A percentile compares a stretch with the other conserved stretches of the same genome.
phyloP scores from a whole-genome alignment of 108 stramenopile genomes.

The Conticribra weissflogii region DNA sequence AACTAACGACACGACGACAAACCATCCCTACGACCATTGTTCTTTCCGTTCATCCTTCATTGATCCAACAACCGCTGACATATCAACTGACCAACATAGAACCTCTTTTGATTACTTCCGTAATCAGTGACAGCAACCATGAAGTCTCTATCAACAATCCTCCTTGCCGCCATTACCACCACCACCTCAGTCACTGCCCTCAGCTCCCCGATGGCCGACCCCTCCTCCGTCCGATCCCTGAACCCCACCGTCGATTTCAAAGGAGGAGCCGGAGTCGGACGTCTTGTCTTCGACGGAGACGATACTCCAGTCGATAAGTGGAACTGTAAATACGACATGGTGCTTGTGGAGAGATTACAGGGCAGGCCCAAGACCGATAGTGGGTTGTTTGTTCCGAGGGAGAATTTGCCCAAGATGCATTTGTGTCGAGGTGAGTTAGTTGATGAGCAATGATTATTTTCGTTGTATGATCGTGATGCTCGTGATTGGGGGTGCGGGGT shows the following conservation, averaged over 20 bases:
- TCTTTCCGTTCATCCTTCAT: too few relatives aligned
- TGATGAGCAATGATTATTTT: neutral
- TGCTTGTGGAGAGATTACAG: slow-evolving; percentile 87
- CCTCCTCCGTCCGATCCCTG: slow-evolving; percentile 44
- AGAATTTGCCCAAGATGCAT: slow-evolving; percentile 84
- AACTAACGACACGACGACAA: too few relatives aligned
- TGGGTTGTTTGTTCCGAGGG: slow-evolving; percentile 78
- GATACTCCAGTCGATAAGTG: slow-evolving; percentile 38
- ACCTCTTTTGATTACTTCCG: too few relatives aligned
- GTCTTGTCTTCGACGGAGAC: slow-evolving; percentile 61
- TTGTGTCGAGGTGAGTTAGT: slow-evolving; percentile 59
- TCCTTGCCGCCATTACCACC: slow-evolving; percentile 10
- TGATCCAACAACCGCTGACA: too few relatives aligned
- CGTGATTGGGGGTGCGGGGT: neutral
- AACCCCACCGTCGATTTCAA: slow-evolving; percentile 52
- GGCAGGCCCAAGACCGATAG: slow-evolving; percentile 62
- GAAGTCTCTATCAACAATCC: slow-evolving; percentile 7
- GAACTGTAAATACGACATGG: slow-evolving; percentile 85
- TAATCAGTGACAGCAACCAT: too few relatives aligned
- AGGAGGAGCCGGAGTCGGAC: slow-evolving; percentile 80
- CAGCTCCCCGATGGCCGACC: slow-evolving; percentile 32
- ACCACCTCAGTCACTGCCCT: slow-evolving; percentile 20
- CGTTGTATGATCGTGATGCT: neutral
- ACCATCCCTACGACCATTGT: too few relatives aligned
- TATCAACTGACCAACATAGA: too few relatives aligned